Percentiles rank a stretch among this genome's conserved stretches.
Conservation (phyloP, 1,284 basidiomycete genomes). For the Polyporus tsugae region DNA sequence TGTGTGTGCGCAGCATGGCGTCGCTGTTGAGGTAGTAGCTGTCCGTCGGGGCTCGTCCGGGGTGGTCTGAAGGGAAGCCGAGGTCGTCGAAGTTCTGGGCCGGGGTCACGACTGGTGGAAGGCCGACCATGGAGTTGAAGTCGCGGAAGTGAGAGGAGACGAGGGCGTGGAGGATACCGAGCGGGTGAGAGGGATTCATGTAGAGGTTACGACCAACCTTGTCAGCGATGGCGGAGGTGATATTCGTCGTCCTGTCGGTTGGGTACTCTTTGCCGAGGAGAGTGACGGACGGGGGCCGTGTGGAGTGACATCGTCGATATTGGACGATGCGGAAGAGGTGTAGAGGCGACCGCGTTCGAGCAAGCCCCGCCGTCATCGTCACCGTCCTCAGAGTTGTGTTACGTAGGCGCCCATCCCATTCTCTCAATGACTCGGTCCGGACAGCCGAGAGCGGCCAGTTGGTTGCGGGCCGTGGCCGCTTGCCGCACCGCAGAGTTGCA, state of each 20-base stretch:
- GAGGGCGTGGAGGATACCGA: conserved; percentile 84
- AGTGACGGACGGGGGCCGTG: conserved; percentile 21
- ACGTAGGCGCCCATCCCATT: conserved; percentile 4
- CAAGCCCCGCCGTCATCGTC: conserved; percentile 23
- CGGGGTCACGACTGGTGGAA: conserved; percentile 91
- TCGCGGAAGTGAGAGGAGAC: conserved; percentile 87
- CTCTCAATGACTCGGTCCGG: not conserved
- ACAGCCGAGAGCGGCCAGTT: too few species aligned
- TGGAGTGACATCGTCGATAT: conserved; percentile 31
- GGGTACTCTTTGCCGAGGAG: conserved; percentile 70
- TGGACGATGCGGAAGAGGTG: conserved; percentile 19
- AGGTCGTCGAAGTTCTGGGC: conserved; percentile 97
- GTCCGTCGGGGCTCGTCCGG: conserved; percentile 90
- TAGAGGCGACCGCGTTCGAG: conserved; percentile 22
- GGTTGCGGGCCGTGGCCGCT: too few species aligned
- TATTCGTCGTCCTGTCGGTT: conserved; percentile 85
- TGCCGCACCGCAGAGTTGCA: too few species aligned
- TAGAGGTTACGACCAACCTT: conserved; percentile 81
- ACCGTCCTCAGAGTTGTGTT: conserved; percentile 5
- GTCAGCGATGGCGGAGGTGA: conserved; percentile 84
- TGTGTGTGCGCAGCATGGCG: conserved; percentile 96
- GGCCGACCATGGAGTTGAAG: conserved; percentile 73
- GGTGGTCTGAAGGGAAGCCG: conserved; percentile 93
- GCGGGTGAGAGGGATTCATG: conserved; percentile 81
- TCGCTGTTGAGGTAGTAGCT: conserved; percentile 95